phyloP scores from a whole-genome alignment of 176 grass and related monocot genomes.

The Avena sativa region DNA sequence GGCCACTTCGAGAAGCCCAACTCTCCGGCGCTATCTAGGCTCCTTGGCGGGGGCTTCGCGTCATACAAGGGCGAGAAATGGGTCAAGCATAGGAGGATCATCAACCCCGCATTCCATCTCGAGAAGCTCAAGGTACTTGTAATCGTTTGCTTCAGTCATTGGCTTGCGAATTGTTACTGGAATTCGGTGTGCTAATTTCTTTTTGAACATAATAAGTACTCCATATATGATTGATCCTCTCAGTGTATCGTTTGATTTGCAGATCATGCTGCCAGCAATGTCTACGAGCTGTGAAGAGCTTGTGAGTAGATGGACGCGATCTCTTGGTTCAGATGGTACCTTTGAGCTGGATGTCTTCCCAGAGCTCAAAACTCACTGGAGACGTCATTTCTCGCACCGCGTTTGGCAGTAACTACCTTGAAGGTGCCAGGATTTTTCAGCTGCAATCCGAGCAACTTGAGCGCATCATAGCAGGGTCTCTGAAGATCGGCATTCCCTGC shows the following conservation, averaged over 20 bases:
- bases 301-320: constrained; percentile 1
- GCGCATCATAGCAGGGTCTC: neutral
- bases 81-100: constrained; percentile 7
- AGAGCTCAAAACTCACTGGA: neutral
- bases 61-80: neutral
- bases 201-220: neutral
- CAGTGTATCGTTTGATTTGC: neutral
- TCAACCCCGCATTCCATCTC: neutral
- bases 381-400: constrained; percentile 14
- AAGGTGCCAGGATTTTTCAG: constrained; percentile 19
- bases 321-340: neutral
- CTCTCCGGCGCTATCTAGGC: constrained; percentile 8
- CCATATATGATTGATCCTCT: neutral
- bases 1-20: constrained; percentile 49
- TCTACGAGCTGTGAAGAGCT: constrained; percentile 2
- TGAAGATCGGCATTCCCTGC: neutral
- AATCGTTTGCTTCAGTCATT: neutral
- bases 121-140: constrained; percentile 22
- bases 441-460: neutral
- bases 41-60: neutral
- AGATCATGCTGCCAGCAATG: constrained; percentile 3
- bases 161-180: neutral
- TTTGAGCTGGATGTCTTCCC: constrained; percentile 5
- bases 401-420: constrained; percentile 8
- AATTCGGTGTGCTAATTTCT: neutral